Evolutionary conservation across 202 grass and related monocot species (phyloP).

Genomic region (Carex sylvatica): DNA sequence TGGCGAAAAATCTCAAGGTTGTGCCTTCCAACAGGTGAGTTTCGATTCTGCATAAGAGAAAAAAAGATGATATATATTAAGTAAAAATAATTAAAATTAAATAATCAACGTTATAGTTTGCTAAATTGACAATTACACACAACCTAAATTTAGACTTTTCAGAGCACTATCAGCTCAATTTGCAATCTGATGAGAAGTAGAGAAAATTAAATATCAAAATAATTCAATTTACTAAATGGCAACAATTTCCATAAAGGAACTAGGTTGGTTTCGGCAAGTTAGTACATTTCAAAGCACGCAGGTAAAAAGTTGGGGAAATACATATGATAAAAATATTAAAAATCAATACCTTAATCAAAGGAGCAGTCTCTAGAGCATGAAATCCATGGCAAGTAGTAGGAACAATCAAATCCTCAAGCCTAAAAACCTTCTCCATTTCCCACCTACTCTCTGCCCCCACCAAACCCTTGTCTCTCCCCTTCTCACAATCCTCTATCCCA

Average conservation of each 20-base stretch:
- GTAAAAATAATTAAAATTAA: not conserved
- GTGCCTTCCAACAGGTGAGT: constrained; percentile 31
- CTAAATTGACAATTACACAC: constrained; percentile 7
- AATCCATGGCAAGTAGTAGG: constrained; percentile 76
- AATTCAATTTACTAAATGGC: not conserved
- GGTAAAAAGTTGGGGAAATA: not conserved
- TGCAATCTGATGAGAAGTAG: too few relatives aligned
- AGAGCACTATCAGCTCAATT: too few relatives aligned
- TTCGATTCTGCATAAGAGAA: constrained; percentile 28
- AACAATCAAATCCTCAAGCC: constrained; percentile 58
- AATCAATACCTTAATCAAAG: constrained; percentile 46
- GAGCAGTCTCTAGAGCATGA: constrained; percentile 42
- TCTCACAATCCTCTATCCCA: constrained; percentile 35
- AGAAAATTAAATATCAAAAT: too few relatives aligned
- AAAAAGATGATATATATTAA: not conserved
- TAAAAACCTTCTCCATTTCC: constrained; percentile 49
- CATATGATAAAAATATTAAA: not conserved
- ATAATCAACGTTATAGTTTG: not conserved
- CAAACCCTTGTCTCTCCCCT: not conserved
- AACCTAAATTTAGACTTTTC: not conserved
- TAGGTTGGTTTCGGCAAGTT: not conserved
- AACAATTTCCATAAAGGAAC: not conserved
- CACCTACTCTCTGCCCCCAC: constrained; percentile 28
- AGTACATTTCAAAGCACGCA: not conserved
- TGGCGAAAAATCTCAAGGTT: constrained; percentile 49